Base-by-base conservation (phyloP, 495 filamentous ascomycete species). In the Echria macrotheca region DNA sequence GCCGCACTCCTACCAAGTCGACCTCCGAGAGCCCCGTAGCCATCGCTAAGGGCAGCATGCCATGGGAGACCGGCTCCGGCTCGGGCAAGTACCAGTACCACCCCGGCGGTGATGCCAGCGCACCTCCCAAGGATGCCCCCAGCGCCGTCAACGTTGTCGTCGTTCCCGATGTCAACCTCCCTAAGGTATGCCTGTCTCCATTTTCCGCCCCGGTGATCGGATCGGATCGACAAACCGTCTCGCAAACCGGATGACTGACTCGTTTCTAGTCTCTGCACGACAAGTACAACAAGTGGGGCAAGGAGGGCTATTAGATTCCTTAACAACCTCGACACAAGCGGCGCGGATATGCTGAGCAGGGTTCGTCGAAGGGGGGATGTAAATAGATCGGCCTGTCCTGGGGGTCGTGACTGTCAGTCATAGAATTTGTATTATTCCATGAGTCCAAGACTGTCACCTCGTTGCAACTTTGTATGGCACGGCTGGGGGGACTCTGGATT, bases 271-370 rank as follows among this genome's bases (percentile, higher is more conserved):
- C 80, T 41, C 79, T 94, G 47, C 93, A 98, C 72, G 93, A 97
- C 57, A 83, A 83, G 67, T 97, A 82, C 79, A 98, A 98, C 82
- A 98, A 98, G 80, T 96, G 84, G 78, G 93, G 91, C 69, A 97
- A 96, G 81, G 93, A 96, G 6, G 74, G 74, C 39, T 79, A 76
- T 63, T 68, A 66, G 46, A 64, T 28, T 33, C 15, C 32, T 28
- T 17, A 18, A 44, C 12, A 8, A 6, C 1, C 22, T 36, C 17
- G 22, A 46, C 29, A 35, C 8, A 15, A 21, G 23, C 29, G 22
- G 32, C 17, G 37, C 10, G 28, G 14, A 31, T 19, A 46, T 49
- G 28, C 36, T 49, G 41, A 12, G 25, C 4, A 52, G 36, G 35
- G 23, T 19, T 37, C 38, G 24, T 19, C 11, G 28, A 14, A 33